These are phyloP conservation scores for Papilionanthe hybrid DNA, from an alignment of 116 monocot species.

Conservation along the genomic window DNA sequence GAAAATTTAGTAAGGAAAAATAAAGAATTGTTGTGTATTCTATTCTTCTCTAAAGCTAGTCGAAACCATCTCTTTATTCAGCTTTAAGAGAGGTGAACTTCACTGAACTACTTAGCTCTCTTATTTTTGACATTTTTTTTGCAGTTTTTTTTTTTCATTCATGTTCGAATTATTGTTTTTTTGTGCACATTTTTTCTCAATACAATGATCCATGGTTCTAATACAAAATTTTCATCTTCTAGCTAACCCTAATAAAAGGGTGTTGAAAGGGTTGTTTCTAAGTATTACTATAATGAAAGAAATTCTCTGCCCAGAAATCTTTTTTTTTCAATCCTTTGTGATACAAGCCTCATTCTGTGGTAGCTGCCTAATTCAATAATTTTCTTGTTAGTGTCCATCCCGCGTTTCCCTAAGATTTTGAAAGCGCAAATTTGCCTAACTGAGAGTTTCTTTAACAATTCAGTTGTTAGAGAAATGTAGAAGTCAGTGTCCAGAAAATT, in stretches of 20 bases:
- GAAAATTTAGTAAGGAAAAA: no score
- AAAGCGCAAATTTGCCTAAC: not conserved
- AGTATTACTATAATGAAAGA: not conserved
- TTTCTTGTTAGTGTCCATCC: not conserved
- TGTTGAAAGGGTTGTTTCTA: not conserved
- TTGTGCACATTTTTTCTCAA: no score
- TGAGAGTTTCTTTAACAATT: not conserved
- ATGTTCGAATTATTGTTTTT: no score
- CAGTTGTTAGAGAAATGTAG: not conserved
- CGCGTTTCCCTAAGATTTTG: not conserved
- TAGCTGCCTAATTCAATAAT: not conserved
- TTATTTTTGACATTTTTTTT: no score
- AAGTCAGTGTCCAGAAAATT: not conserved
- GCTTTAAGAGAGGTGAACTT: no score
- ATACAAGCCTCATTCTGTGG: not conserved
- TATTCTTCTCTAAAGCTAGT: no score
- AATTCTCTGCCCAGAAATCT: not conserved
- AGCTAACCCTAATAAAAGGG: not conserved
- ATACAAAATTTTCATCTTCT: not conserved
- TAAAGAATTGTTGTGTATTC: no score
- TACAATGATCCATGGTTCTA: no score
- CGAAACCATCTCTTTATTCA: no score
- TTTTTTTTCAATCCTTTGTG: not conserved
- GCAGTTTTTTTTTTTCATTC: no score
- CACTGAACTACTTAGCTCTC: no score